Base-by-base conservation (phyloP, 2,329 filamentous ascomycete species). In the Phialophora chinensis region DNA sequence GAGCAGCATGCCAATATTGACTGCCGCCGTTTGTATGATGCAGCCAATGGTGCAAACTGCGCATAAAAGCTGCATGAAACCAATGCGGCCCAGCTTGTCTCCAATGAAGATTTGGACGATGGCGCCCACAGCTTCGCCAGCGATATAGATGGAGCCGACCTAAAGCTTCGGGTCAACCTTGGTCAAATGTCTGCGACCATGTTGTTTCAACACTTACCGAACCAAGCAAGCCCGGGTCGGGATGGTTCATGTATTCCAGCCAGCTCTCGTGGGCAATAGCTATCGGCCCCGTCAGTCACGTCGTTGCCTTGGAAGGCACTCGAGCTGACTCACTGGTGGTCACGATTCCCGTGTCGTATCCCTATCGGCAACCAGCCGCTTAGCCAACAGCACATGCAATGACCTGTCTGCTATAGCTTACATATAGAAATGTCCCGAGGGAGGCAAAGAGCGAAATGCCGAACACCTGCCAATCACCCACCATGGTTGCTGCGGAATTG, bases 41-140 rank as follows among this genome's bases (percentile, higher is more conserved):
- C 88, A 85, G 82, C 90, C 89, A 65, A 91, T 52, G 44, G 85
- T 83, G 83, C 91, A 95, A 79, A 93, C 84, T 12, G 77, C 6
- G 75, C 91, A 95, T 69, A 89, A 90, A 2, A 78, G 20, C 33
- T 68, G 52, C 69, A 71, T 68, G 71, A 86, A 85, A 2, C 82
- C 79, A 47, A 85, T 79, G 7, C 84, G 82, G 11, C 84, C 83
- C 2, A 84, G 79, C 72, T 74, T 80, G 69, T 88, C 85, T 6
- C 80, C 86, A 12, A 86, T 74, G 6, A 81, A 77, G 3, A 82
- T 86, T 71, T 87, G 85, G 0, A 77, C 76, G 7, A 86, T 66
- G 12, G 85, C 83, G 1, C 86, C 86, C 3, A 83, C 75, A 7
- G 84, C 84, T 74, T 88, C 85, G 25, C 86, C 86, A 8, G 84